Evolutionary conservation across 805 yeast genomes (phyloP), one percentile per base, ranked within the genome.

Genomic region (Starmerella kuoi): DNA sequence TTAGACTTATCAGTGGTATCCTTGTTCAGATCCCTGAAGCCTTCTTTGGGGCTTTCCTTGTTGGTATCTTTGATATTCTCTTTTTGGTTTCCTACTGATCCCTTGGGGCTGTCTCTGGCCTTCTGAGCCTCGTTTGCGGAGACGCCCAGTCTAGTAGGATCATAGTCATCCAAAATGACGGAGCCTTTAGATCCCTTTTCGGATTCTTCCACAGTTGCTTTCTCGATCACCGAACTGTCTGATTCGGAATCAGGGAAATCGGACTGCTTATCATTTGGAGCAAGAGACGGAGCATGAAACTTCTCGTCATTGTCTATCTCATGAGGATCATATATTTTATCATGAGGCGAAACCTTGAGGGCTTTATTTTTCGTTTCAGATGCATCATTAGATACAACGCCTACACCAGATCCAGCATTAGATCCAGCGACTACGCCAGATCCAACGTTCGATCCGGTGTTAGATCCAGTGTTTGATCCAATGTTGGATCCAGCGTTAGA

Each of bases 121-220:
- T 34, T 31, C 20, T 39, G 36, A 6, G 43, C 49, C 33, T 51
- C 53, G 25, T 39, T 47, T 3, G 54, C 53, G 9, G 55, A 35
- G 17, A 54, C 58, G n/a, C 64, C 64, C 17, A 60, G 46, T 21
- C 61, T 53, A 35, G 49, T 54, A 11, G 64, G 64, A 42, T 61
- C 62, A 40, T 60, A 61, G 42, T 61, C 65, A 45, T 59, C 58
- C 24, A 59, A 49, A 22, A 60, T 60, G n/a, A 52, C 56, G 4
- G 62, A 57, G 30, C 50, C 50, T 30, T 56, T 51, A 37, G 52
- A 49, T 32, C 48, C 54, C 25, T 51, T 39, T 31, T 48, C 50
- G 22, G 50, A 37, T 34, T 54, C 57, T 14, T 54, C 42, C 31
- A 52, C 55, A n/a, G 49, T 44, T 33, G 50, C 45, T 32, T 50